These are phyloP conservation scores for Eucalyptus melliodora DNA, from an alignment of 345 rosid genomes.

Conservation along the genomic window DNA sequence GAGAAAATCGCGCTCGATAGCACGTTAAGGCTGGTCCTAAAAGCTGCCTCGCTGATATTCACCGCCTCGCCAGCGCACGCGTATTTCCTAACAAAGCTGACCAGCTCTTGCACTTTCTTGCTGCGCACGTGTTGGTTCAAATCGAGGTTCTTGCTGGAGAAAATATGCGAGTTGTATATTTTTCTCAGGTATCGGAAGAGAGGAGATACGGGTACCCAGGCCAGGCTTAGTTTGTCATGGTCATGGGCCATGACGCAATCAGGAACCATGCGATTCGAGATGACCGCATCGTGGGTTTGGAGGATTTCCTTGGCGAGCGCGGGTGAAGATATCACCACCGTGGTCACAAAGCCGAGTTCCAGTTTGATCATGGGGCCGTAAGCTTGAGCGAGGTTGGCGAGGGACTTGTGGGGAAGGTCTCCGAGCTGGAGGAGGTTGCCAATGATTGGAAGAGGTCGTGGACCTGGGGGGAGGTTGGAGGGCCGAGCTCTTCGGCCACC, in stretches of 20 bases:
- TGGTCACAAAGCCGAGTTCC: slow-evolving; percentile 15
- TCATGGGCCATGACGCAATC: slow-evolving; percentile 5
- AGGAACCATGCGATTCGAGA: slow-evolving; percentile 1
- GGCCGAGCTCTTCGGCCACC: not conserved
- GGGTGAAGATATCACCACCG: slow-evolving; percentile 19
- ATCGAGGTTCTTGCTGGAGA: slow-evolving; percentile 14
- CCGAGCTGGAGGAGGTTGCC: not conserved
- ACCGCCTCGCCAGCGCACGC: not conserved
- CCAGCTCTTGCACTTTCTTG: slow-evolving; percentile 1
- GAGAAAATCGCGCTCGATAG: not conserved
- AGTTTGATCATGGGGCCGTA: slow-evolving; percentile 24
- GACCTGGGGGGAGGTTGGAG: not conserved
- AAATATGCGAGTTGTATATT: slow-evolving; percentile 2
- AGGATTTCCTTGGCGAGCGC: slow-evolving; percentile 3
- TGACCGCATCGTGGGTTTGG: slow-evolving; percentile 12
- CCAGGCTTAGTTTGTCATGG: slow-evolving; percentile 7
- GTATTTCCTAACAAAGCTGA: not conserved
- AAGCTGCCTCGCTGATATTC: not conserved
- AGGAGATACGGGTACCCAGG: slow-evolving; percentile 18
- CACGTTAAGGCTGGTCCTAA: slow-evolving; percentile 1
- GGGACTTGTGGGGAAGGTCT: slow-evolving; percentile 12
- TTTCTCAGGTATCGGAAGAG: slow-evolving; percentile 23
- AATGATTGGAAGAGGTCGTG: not conserved
- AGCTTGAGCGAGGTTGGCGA: slow-evolving; percentile 13
- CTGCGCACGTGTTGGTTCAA: slow-evolving; percentile 3